Base-by-base conservation (phyloP, 2,329 filamentous ascomycete genomes). In the Fusarium sp. region DNA sequence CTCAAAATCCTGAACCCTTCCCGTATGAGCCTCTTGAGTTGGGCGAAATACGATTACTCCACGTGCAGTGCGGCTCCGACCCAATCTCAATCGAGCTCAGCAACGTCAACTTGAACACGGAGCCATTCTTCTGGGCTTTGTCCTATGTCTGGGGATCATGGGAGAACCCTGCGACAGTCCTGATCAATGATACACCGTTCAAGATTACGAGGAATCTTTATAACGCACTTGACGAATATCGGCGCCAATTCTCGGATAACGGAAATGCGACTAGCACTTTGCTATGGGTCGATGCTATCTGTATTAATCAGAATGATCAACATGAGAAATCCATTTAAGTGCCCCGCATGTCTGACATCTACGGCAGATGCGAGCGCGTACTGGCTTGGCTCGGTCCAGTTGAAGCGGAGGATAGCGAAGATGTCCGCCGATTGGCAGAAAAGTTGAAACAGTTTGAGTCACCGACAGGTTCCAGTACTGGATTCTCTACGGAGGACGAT, bases 281-380 rank as follows among this genome's bases (percentile, higher is more conserved):
- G n/a, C n/a, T 64, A 0, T 68, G 58, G 64, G 46, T 55, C 0
- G 65, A 67, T 19, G 64, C 65, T 3, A 55, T 67, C 10, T 67
- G 58, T 5, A 67, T 59, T 30, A 63, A 67, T 2, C 63, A 67
- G 19, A 54, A 39, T 7, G 50, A 68, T 9, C 48, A 59, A 2
- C 7, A 10, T 0, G 65, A 67, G 6, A 65, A 68, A 7, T 57
- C 64, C 1, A 19, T 65, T 0, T 53, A 67, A 7, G 64, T 67
- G 11, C 65, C 52, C 9, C 58, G 45, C 7, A 67, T 67, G 58
- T 64, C 65, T 4, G 48, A 64, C 5, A 67, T 68, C 6, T 67
- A 67, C n/a, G 64, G 64, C 0, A 46, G 14, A 46, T 67, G 53
- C 19, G 43, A 67, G 6, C 64, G 49, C 3, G 65, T 67, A 0